phyloP scores from a whole-genome alignment of 306 rosid species.

The Oemleria cerasiformis region DNA sequence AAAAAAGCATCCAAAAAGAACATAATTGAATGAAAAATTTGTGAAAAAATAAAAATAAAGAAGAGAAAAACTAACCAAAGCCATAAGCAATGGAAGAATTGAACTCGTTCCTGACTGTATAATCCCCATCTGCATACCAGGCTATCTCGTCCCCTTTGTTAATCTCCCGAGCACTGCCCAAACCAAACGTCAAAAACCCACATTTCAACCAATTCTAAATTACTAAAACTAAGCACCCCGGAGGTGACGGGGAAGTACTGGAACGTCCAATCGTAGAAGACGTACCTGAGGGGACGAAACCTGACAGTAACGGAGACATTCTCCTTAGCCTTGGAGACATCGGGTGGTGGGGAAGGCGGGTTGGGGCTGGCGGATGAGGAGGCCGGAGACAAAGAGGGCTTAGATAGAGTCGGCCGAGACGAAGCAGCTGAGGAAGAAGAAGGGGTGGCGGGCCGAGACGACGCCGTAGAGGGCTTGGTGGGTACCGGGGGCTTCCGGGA shows the following conservation, averaged over 20 bases:
- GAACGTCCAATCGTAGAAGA: constrained; percentile 10
- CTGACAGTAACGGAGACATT: constrained; percentile 84
- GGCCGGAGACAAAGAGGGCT: constrained; percentile 44
- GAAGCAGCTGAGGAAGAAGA: constrained; percentile 44
- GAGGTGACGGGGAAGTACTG: constrained; percentile 2
- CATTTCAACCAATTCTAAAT: not conserved
- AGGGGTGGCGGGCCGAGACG: constrained; percentile 51
- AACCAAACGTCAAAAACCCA: constrained; percentile 9
- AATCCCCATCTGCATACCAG: constrained; percentile 86
- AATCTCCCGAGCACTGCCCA: constrained; percentile 64
- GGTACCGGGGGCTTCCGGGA: constrained; percentile 50
- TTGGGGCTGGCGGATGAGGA: constrained; percentile 25
- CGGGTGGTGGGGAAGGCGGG: constrained; percentile 34
- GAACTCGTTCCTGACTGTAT: constrained; percentile 60
- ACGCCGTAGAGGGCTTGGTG: constrained; percentile 13
- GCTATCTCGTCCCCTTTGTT: constrained; percentile 84
- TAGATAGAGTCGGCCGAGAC: constrained; percentile 41
- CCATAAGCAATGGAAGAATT: constrained; percentile 67
- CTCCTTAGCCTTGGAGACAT: constrained; percentile 65
- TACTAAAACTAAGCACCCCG: not conserved
- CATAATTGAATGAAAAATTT: not conserved
- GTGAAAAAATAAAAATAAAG: not conserved
- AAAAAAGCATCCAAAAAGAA: not conserved
- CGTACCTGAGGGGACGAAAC: constrained; percentile 82
- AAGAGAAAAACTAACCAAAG: constrained; percentile 49